These are phyloP conservation scores for Ceratobasidium papillatum DNA, from an alignment of 1,284 basidiomycete genomes.

Conservation along the genomic window DNA sequence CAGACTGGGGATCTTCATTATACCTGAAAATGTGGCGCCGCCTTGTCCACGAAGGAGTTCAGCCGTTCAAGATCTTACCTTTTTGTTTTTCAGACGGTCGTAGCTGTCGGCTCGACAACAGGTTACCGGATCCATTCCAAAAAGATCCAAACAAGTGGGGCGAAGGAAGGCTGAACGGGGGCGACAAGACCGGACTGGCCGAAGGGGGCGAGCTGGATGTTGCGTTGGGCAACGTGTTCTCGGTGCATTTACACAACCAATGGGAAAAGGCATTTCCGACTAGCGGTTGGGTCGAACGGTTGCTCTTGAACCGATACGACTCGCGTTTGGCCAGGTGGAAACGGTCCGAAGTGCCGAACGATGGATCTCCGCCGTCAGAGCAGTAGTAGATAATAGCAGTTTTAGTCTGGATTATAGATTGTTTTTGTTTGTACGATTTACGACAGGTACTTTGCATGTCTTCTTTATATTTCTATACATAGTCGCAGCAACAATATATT, in stretches of 20 bases:
- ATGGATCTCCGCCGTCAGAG: not conserved
- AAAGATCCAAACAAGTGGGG: slow-evolving; percentile 66
- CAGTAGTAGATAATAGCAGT: slow-evolving; percentile 18
- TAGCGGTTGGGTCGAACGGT: slow-evolving; percentile 81
- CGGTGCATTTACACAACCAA: slow-evolving; percentile 91
- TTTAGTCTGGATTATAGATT: slow-evolving; percentile 34
- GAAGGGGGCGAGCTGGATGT: slow-evolving; percentile 73
- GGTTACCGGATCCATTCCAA: slow-evolving; percentile 87
- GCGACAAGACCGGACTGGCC: slow-evolving; percentile 55
- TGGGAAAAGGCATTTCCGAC: slow-evolving; percentile 85
- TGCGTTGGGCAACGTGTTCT: slow-evolving; percentile 77
- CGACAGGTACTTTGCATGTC: slow-evolving; percentile 19
- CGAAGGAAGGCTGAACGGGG: slow-evolving; percentile 63
- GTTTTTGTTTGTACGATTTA: slow-evolving; percentile 19
- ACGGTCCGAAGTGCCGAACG: slow-evolving; percentile 28
- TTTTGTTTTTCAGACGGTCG: slow-evolving; percentile 92
- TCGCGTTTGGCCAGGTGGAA: slow-evolving; percentile 35
- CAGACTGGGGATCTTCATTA: slow-evolving; percentile 91
- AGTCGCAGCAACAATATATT: slow-evolving; percentile 8
- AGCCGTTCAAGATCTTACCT: slow-evolving; percentile 88
- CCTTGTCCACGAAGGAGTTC: slow-evolving; percentile 73
- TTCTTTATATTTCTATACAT: slow-evolving; percentile 35
- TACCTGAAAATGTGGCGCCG: slow-evolving; percentile 89
- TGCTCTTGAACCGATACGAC: slow-evolving; percentile 69
- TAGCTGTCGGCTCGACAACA: slow-evolving; percentile 88